phyloP scores from a whole-genome alignment of 2,329 filamentous ascomycete species.

The Cercospora sp. region DNA sequence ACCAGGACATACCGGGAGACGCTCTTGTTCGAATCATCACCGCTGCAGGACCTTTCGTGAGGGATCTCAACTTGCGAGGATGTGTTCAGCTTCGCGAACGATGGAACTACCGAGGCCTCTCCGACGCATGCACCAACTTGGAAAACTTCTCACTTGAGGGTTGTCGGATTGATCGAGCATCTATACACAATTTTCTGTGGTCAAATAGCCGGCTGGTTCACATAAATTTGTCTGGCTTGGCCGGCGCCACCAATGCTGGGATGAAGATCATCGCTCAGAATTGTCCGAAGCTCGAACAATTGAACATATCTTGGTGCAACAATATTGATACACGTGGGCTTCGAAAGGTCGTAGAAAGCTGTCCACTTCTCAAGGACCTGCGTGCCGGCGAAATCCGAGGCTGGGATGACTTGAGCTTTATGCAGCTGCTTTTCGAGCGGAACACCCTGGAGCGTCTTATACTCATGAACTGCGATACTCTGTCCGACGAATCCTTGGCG shows the following conservation, averaged over 20 bases:
- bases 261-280: conserved; percentile 82
- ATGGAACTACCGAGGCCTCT: conserved; percentile 73
- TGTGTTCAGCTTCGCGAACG: conserved; percentile 86
- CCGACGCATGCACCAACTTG: conserved; percentile 83
- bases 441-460: conserved; percentile 84
- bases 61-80: conserved; percentile 84
- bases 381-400: conserved; percentile 79
- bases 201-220: conserved; percentile 77
- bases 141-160: conserved; percentile 87
- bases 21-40: conserved; percentile 83
- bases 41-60: conserved; percentile 83
- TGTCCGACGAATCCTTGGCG: conserved; percentile 72
- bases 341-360: conserved; percentile 69
- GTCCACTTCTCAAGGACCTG: conserved; percentile 73
- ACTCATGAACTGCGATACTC: conserved; percentile 74
- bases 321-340: conserved; percentile 79
- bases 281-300: conserved; percentile 76
- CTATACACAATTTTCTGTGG: conserved; percentile 75
- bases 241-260: conserved; percentile 76
- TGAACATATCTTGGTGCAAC: conserved; percentile 93
- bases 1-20: conserved; percentile 79
- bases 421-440: conserved; percentile 71
- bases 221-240: conserved; percentile 81
- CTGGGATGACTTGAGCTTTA: conserved; percentile 72
- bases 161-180: conserved; percentile 77